Percentiles rank a stretch among this genome's conserved stretches.
Conservation (phyloP, 257 asterid genomes). For the Fraxinus pennsylvanica region DNA sequence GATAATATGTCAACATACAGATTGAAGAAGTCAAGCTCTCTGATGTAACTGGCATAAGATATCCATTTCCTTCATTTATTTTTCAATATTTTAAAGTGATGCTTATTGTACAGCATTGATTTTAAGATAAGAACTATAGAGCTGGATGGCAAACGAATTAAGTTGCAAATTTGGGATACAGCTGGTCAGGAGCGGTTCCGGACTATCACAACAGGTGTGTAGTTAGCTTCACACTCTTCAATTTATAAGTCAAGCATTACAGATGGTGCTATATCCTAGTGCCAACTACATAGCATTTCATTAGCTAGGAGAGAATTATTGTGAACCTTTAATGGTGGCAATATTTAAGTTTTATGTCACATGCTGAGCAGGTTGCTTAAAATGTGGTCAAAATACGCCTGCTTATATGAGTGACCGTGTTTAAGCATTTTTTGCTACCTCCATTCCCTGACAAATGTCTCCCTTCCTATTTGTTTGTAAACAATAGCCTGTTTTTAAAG, state of each 20-base stretch:
- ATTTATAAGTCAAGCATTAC: neutral
- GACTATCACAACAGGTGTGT: constrained; percentile 45
- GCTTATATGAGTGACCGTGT: neutral
- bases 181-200: constrained; percentile 35
- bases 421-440: neutral
- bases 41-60: neutral
- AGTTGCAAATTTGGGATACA: constrained; percentile 27
- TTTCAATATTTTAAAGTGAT: neutral
- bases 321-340: neutral
- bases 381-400: neutral
- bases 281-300: neutral
- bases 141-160: constrained; percentile 16
- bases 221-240: neutral
- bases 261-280: neutral
- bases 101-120: constrained; percentile 7
- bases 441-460: neutral
- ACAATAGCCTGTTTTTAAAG: neutral
- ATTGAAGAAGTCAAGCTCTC: neutral
- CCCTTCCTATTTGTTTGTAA: neutral
- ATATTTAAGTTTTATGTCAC: neutral
- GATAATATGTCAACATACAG: neutral
- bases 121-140: constrained; percentile 10
- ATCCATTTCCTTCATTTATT: neutral
- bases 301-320: neutral
- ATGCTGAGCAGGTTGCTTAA: neutral